Percentiles rank a stretch among this genome's conserved stretches.
Conservation (phyloP, 2,329 filamentous ascomycete species). For the Fusarium aywerte region DNA sequence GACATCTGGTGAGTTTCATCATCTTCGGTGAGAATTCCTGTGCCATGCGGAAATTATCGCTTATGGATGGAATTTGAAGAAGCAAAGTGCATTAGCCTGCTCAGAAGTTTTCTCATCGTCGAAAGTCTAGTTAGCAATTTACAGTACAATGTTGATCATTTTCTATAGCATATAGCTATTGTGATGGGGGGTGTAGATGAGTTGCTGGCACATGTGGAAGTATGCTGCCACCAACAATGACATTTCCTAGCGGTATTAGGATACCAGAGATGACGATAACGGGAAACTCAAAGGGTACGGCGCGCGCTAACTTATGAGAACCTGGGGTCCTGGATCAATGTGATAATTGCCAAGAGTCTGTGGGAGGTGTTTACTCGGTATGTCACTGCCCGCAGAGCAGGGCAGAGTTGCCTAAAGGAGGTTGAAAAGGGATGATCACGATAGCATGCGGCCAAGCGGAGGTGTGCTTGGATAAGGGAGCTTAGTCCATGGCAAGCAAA, state of each 20-base stretch:
- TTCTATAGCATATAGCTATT: background rate
- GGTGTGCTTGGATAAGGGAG: background rate
- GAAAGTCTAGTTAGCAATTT: background rate
- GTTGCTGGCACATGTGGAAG: background rate
- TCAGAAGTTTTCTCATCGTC: background rate
- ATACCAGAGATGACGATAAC: background rate
- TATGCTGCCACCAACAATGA: constrained; percentile 7
- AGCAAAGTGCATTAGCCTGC: background rate
- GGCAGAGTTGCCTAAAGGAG: background rate
- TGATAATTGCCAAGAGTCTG: constrained; percentile 9
- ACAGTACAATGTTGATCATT: background rate
- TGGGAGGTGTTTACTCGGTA: background rate
- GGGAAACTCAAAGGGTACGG: background rate
- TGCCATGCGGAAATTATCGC: background rate
- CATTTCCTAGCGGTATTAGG: background rate
- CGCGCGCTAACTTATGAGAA: constrained; percentile 14
- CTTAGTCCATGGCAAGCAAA: background rate
- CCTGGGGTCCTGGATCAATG: constrained; percentile 1
- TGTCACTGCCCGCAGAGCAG: background rate
- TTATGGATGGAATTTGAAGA: background rate
- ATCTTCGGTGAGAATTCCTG: background rate
- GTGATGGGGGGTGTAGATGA: background rate
- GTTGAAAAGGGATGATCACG: background rate
- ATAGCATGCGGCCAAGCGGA: background rate
- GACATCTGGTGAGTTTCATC: background rate